Conservation (phyloP, 2,329 filamentous ascomycete genomes). For the Ceratocystis smalleyi region DNA sequence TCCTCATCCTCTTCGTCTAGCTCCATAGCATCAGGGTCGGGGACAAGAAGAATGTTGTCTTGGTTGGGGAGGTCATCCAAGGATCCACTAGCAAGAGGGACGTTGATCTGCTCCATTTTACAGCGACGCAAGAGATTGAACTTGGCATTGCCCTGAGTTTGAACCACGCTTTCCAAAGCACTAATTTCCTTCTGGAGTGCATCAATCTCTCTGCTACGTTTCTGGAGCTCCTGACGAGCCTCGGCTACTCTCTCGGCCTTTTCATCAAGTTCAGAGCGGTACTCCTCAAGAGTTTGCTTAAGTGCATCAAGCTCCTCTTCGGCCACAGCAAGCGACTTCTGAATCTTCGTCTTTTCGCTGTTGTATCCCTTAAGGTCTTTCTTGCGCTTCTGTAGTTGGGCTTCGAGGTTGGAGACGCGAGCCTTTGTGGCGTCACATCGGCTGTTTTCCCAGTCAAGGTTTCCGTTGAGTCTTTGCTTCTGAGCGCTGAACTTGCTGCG, state of each 20-base stretch:
- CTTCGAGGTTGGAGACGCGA: constrained; percentile 54
- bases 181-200: constrained; percentile 55
- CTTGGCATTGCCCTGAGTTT: constrained; percentile 69
- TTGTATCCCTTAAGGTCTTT: constrained; percentile 55
- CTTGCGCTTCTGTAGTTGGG: constrained; percentile 49
- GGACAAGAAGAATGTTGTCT: constrained; percentile 52
- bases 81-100: constrained; percentile 63
- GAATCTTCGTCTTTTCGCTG: constrained; percentile 56
- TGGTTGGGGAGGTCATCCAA: constrained; percentile 79
- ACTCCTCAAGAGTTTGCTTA: constrained; percentile 52
- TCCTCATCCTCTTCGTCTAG: constrained; percentile 48
- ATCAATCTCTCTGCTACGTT: constrained; percentile 72
- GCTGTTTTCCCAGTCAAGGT: constrained; percentile 41
- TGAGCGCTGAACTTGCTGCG: constrained; percentile 77
- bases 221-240: constrained; percentile 65
- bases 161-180: constrained; percentile 67
- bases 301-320: constrained; percentile 64
- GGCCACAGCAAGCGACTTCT: constrained; percentile 55
- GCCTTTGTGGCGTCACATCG: constrained; percentile 43
- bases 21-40: constrained; percentile 82
- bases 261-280: constrained; percentile 50
- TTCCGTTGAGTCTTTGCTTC: constrained; percentile 54
- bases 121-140: constrained; percentile 76
- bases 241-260: constrained; percentile 63
- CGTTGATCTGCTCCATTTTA: constrained; percentile 80